A percentile compares a stretch with the other conserved stretches of the same genome.
These are phyloP conservation scores for Brettanomyces sp. DNA, from an alignment of 805 yeast genomes.

Conservation along the genomic window DNA sequence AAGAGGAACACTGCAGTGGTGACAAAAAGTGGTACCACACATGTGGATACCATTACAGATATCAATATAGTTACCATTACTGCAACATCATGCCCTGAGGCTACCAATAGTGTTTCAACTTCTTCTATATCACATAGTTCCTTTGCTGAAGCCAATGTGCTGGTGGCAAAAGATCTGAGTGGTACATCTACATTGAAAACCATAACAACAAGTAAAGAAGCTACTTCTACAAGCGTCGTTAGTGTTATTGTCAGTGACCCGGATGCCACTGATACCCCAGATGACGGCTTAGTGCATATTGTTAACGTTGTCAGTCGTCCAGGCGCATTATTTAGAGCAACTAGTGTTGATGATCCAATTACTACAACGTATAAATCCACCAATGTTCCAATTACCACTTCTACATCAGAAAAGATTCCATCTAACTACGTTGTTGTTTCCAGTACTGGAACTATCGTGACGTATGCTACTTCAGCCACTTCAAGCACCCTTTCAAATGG, in stretches of 20 bases:
- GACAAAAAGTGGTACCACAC: not conserved
- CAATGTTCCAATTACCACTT: conserved; percentile 1
- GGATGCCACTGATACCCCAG: conserved; percentile 2
- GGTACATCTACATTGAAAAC: not conserved
- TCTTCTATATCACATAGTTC: not conserved
- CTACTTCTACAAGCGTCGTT: conserved; percentile 6
- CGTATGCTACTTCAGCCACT: conserved; percentile 10
- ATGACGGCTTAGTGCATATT: conserved; percentile 8
- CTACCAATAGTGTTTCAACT: conserved; percentile 3
- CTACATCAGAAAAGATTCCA: not conserved
- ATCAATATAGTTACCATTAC: not conserved
- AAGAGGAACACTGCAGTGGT: not conserved
- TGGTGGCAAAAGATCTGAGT: not conserved
- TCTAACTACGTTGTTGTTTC: not conserved
- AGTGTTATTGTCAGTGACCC: conserved; percentile 2
- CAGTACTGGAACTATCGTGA: not conserved
- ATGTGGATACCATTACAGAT: not conserved
- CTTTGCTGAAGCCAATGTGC: not conserved
- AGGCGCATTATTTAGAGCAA: conserved; percentile 8
- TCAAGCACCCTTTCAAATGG: conserved; percentile 1
- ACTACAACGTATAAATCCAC: conserved; percentile 3
- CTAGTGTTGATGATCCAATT: conserved; percentile 6
- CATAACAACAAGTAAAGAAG: conserved; percentile 1
- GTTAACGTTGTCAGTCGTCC: conserved; percentile 4
- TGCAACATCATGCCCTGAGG: conserved; percentile 3